Percentiles rank a stretch among this genome's conserved stretches.
Evolutionary conservation across 495 filamentous ascomycete species (phyloP).

Genomic region (Pyronema domesticum): DNA sequence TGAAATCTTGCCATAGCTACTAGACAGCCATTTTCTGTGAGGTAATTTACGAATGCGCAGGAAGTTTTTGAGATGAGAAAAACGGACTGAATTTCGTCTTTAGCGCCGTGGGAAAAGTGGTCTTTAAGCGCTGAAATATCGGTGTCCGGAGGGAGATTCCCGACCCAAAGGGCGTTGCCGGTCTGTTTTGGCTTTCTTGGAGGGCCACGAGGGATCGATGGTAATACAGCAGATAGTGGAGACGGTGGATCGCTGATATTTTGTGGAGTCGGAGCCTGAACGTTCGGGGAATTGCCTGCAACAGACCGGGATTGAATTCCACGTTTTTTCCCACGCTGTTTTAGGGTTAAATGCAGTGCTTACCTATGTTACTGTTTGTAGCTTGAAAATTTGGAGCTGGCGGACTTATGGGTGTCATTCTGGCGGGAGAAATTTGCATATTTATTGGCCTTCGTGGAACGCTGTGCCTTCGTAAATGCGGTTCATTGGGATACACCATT

Average conservation of each 20-base stretch:
- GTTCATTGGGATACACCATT: neutral
- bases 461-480: neutral
- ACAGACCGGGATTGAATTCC: neutral
- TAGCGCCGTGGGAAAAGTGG: slow-evolving; percentile 71
- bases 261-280: slow-evolving; percentile 3
- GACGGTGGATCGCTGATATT: slow-evolving; percentile 1
- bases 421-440: no score
- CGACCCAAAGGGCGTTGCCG: slow-evolving; percentile 91
- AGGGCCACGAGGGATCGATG: slow-evolving; percentile 57
- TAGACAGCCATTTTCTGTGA: slow-evolving; percentile 56
- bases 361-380: slow-evolving; percentile 7
- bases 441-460: neutral
- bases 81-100: slow-evolving; percentile 64
- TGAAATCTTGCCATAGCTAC: slow-evolving; percentile 73
- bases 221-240: slow-evolving; percentile 1
- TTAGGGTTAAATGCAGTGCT: slow-evolving; percentile 1
- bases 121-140: slow-evolving; percentile 68
- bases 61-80: slow-evolving; percentile 96
- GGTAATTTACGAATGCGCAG: slow-evolving; percentile 95
- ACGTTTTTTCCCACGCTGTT: slow-evolving; percentile 9
- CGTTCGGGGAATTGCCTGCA: neutral
- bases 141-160: slow-evolving; percentile 73
- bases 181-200: slow-evolving; percentile 84
- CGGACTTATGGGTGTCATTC: no score
- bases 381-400: no score